phyloP scores from a whole-genome alignment of 1,139 yeast genomes.

The Magnusiomyces sp. region DNA sequence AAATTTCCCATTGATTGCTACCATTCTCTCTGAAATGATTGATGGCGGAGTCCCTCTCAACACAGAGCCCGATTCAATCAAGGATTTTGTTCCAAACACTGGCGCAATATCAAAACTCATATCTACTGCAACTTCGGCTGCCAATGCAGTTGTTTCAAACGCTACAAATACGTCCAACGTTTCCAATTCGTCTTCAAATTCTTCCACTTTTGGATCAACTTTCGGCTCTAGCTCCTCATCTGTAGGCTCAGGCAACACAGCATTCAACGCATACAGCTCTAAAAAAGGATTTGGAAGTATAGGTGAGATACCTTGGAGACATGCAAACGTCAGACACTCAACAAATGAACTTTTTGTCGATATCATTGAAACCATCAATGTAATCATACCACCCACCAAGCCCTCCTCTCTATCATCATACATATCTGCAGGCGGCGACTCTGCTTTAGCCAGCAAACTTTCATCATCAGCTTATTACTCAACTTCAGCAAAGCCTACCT shows the following conservation, averaged over 20 bases:
- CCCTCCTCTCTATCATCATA: slow-evolving; percentile 29
- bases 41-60: slow-evolving; percentile 69
- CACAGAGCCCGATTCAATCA: slow-evolving; percentile 63
- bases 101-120: slow-evolving; percentile 27
- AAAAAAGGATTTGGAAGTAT: too few species aligned
- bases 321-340: slow-evolving; percentile 53
- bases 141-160: too few species aligned
- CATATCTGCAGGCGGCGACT: too few species aligned
- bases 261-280: slow-evolving; percentile 2
- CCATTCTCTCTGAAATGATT: slow-evolving; percentile 57
- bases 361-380: slow-evolving; percentile 50
- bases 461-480: slow-evolving; percentile 12
- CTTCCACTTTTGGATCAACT: not conserved
- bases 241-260: slow-evolving; percentile 5
- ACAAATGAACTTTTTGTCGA: slow-evolving; percentile 81
- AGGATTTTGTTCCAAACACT: slow-evolving; percentile 59
- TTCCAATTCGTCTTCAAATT: not conserved
- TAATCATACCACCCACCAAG: slow-evolving; percentile 32
- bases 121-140: slow-evolving; percentile 11
- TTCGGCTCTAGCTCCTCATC: not conserved
- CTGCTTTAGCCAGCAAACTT: slow-evolving; percentile 14
- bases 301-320: slow-evolving; percentile 61
- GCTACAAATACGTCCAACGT: not conserved
- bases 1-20: slow-evolving; percentile 55
- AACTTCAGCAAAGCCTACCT: slow-evolving; percentile 34